Conservation (phyloP, 2,329 filamentous ascomycete species). For the Pseudogymnoascus sp. region DNA sequence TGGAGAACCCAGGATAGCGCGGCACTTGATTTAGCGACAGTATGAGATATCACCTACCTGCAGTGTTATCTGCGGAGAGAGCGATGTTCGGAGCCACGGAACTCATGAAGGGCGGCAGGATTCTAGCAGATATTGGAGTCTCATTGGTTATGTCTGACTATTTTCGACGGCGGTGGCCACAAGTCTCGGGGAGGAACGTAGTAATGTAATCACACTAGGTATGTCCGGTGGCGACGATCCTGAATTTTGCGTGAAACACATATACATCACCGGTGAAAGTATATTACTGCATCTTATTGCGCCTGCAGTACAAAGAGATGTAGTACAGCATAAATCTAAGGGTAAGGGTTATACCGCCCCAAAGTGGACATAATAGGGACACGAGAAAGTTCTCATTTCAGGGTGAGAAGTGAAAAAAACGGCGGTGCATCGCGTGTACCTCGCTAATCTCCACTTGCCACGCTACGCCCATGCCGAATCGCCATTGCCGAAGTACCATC, state of each 20-base stretch:
- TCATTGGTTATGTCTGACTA: background rate
- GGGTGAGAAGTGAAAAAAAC: background rate
- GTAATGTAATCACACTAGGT: background rate
- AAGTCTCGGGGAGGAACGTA: conserved; percentile 1
- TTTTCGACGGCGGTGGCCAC: conserved; percentile 3
- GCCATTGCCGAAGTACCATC: background rate
- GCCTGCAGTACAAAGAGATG: background rate
- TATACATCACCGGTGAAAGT: background rate
- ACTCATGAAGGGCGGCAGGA: background rate
- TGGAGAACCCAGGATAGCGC: background rate
- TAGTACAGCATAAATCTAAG: background rate
- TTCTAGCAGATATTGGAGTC: background rate
- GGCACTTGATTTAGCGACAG: background rate
- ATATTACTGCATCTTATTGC: background rate
- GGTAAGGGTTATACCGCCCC: conserved; percentile 3
- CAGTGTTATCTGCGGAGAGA: background rate
- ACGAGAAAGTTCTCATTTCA: background rate
- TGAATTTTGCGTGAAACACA: background rate
- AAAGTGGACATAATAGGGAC: background rate
- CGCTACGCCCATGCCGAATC: background rate
- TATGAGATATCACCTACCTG: background rate
- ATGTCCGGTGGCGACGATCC: background rate
- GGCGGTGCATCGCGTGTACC: background rate
- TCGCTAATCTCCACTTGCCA: conserved; percentile 1
- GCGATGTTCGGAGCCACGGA: background rate